A percentile compares a stretch with the other conserved stretches of the same genome.
These are phyloP conservation scores for Umbilicus rupestris DNA, from an alignment of 164 flowering plant genomes.

Conservation along the genomic window DNA sequence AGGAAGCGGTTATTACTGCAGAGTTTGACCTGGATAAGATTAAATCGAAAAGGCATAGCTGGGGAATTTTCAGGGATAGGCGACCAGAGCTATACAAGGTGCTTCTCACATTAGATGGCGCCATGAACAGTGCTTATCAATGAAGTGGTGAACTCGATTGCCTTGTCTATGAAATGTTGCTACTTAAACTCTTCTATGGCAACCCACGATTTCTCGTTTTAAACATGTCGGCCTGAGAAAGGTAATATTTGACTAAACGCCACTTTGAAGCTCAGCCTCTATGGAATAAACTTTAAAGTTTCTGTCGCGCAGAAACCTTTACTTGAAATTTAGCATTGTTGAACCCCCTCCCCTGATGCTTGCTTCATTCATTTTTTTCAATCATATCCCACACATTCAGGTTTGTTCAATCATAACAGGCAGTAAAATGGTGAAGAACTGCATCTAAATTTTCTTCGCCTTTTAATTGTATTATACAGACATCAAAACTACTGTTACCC, in stretches of 20 bases:
- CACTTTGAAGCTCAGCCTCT: not conserved
- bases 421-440: no score
- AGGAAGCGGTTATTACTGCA: conserved; percentile 74
- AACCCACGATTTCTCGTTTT: not conserved
- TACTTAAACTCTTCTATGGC: no score
- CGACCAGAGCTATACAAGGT: conserved; percentile 95
- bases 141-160: not conserved
- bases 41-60: conserved; percentile 66
- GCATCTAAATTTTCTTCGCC: no score
- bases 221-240: not conserved
- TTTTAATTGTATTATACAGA: no score
- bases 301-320: no score
- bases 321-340: no score
- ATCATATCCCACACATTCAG: no score
- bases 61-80: conserved; percentile 93
- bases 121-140: conserved; percentile 15
- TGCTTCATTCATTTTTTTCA: no score
- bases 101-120: conserved; percentile 87
- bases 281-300: not conserved
- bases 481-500: no score
- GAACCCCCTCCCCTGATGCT: no score
- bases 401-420: no score
- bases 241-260: not conserved
- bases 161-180: no score
- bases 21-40: conserved; percentile 72